A percentile compares a stretch with the other conserved stretches of the same genome.
Evolutionary conservation across 805 yeast species (phyloP).

Genomic region (Candida methanosorbosa): DNA sequence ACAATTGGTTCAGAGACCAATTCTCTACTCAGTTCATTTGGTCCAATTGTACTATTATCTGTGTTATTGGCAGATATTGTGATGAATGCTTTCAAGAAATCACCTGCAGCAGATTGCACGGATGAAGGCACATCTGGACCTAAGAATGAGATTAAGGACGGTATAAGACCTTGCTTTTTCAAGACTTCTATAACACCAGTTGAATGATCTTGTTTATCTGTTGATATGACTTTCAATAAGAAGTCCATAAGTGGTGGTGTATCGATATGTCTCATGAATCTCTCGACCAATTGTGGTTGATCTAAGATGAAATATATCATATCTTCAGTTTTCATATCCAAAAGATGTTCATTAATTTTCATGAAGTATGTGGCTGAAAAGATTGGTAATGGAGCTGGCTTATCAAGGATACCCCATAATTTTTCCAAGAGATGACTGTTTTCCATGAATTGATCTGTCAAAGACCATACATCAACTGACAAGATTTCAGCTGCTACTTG

Average conservation of each 20-base stretch:
- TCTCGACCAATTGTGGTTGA: constrained; percentile 64
- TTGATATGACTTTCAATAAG: constrained; percentile 76
- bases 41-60: constrained; percentile 89
- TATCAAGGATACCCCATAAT: constrained; percentile 76
- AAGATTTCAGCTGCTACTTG: constrained; percentile 82
- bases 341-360: constrained; percentile 81
- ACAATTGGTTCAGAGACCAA: constrained; percentile 71
- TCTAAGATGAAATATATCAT: constrained; percentile 62
- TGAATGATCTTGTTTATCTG: constrained; percentile 85
- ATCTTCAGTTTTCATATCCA: constrained; percentile 83
- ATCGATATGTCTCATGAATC: constrained; percentile 79
- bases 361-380: constrained; percentile 80
- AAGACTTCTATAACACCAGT: constrained; percentile 79
- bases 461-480: constrained; percentile 88
- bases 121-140: constrained; percentile 61
- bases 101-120: constrained; percentile 90
- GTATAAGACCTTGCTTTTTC: constrained; percentile 64
- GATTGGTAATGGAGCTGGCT: constrained; percentile 58
- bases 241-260: constrained; percentile 95
- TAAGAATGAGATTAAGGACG: constrained; percentile 61
- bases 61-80: constrained; percentile 91
- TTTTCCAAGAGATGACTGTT: constrained; percentile 52
- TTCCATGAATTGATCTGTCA: constrained; percentile 85
- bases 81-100: constrained; percentile 87
- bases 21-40: constrained; percentile 88